A percentile compares a stretch with the other conserved stretches of the same genome.
These are phyloP conservation scores for Sporothrix pseudoabietina DNA, from an alignment of 2,329 filamentous ascomycete species.

Conservation along the genomic window DNA sequence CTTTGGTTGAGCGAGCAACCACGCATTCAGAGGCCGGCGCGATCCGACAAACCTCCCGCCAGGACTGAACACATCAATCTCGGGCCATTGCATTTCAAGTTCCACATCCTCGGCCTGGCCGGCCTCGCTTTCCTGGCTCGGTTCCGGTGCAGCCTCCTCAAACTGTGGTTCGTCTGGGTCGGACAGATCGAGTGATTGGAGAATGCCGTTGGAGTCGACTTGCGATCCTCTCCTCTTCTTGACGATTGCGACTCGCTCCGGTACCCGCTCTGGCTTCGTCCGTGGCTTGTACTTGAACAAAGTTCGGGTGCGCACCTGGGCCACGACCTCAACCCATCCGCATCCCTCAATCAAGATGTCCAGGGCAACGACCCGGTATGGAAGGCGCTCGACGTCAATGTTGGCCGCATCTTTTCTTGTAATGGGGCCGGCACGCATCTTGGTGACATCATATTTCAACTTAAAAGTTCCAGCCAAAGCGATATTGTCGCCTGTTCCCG, in stretches of 20 bases:
- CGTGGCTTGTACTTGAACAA: constrained; percentile 40
- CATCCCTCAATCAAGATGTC: constrained; percentile 91
- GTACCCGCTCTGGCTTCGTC: constrained; percentile 25
- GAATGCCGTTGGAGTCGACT: constrained; percentile 25
- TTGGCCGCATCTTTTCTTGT: constrained; percentile 64
- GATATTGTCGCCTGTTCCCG: constrained; percentile 60
- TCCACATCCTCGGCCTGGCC: neutral
- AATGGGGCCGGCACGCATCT: constrained; percentile 71
- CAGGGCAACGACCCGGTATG: constrained; percentile 75
- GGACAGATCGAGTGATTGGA: constrained; percentile 40
- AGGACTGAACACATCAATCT: constrained; percentile 83
- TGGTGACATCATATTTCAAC: constrained; percentile 82
- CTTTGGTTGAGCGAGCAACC: constrained; percentile 62
- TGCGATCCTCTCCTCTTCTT: neutral
- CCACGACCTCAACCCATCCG: constrained; percentile 87
- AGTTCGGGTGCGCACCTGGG: constrained; percentile 70
- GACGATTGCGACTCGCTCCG: neutral
- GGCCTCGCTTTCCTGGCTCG: neutral
- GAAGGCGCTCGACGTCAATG: constrained; percentile 67
- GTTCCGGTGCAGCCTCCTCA: neutral
- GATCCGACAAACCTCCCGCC: constrained; percentile 76
- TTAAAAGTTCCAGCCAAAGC: constrained; percentile 72
- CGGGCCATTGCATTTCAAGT: constrained; percentile 55
- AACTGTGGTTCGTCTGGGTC: constrained; percentile 28
- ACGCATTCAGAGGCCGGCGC: constrained; percentile 71